These are phyloP conservation scores for Citropsis articulata DNA, from an alignment of 345 rosid species.

Conservation along the genomic window DNA sequence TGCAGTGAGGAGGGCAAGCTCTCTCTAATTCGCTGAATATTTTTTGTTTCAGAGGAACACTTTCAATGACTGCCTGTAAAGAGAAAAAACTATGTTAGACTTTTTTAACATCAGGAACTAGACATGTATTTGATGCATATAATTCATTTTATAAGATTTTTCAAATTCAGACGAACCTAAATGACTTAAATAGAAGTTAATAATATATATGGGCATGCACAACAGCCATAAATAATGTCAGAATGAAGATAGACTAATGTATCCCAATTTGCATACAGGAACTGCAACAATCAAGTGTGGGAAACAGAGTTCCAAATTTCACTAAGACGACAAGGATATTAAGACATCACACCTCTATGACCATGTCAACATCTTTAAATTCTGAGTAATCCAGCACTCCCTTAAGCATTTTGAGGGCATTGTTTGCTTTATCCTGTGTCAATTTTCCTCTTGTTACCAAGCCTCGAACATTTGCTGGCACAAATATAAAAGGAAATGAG, in stretches of 20 bases:
- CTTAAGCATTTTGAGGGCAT: constrained; percentile 73
- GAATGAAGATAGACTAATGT: not conserved
- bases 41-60: constrained; percentile 75
- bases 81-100: constrained; percentile 5
- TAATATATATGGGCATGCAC: constrained; percentile 3
- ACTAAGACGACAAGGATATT: not conserved
- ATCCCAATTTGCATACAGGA: not conserved
- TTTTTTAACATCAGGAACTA: not conserved
- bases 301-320: not conserved
- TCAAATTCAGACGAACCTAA: not conserved
- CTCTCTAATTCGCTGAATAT: constrained; percentile 84
- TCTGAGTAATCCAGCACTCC: constrained; percentile 80
- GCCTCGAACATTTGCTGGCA: constrained; percentile 70
- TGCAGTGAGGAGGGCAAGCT: constrained; percentile 78
- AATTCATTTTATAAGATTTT: constrained; percentile 6
- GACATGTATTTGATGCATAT: not conserved
- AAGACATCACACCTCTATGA: constrained; percentile 67
- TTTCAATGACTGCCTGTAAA: constrained; percentile 92
- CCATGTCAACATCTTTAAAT: constrained; percentile 90
- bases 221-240: not conserved
- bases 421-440: constrained; percentile 62
- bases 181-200: not conserved
- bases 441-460: constrained; percentile 68
- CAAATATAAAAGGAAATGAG: constrained; percentile 7
- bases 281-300: not conserved